Evolutionary conservation across 2,329 filamentous ascomycete species (phyloP), one percentile per base, ranked within the genome.

Genomic region (Venturia effusa): DNA sequence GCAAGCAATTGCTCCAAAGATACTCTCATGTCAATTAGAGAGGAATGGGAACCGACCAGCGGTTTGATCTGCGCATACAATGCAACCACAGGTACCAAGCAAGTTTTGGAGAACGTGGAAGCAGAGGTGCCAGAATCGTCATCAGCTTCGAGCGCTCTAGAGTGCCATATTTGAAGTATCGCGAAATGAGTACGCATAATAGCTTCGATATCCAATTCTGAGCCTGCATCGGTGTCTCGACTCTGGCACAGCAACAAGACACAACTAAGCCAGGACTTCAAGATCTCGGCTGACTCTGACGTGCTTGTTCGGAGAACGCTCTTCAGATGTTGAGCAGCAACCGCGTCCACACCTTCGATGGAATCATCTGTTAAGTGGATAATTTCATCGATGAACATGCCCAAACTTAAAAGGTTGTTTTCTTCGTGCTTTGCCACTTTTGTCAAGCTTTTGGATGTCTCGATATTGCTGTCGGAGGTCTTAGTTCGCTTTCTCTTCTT

Each of bases 1-100:
- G 74, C 75, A 32, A 80, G 59, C 4, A 77, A 66, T 62, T 68
- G 71, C 59, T 78, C 75, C 22, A 78, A 62, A 6, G 62, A 60
- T 19, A 37, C 24, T 48, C 19, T 62, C 32, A 41, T 30, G 11
- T 60, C 59, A 8, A 17, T 60, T 19, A 27, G 11, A n/a, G 34
- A 24, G 4, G 24, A 34, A 11, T 60, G 59, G 3, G n/a, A 32
- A 39, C 34, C 59, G 24, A 41, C 55, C 6, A n/a, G 55, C 6
- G 55, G 22, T 43, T 17, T 32, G 10, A 62, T 41, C 22, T 54
- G 61, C 19, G 61, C 39, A n/a, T 62, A 62, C 22, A 64, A 30
- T 51, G 22, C 24, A 15, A 61, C 43, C 17, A 68, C 67, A 15
- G 74, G 70, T 3, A 75, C 66, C 22, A 77, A 69, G 64, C 74